Evolutionary conservation across 2,329 filamentous ascomycete species (phyloP).

Genomic region (Fusarium sp.): DNA sequence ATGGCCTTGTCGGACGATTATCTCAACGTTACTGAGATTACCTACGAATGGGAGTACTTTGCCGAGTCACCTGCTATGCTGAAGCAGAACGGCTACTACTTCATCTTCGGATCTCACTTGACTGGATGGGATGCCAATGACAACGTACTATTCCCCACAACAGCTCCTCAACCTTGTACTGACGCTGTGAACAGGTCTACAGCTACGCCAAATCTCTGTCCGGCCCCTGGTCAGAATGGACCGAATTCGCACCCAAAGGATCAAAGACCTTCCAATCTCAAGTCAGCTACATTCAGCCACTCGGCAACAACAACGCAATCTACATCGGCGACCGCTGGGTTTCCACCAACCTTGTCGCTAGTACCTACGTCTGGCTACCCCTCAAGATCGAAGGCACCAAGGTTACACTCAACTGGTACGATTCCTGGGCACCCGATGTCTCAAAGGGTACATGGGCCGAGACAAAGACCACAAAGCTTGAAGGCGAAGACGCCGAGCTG

Average conservation of each 20-base stretch:
- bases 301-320: conserved; percentile 57
- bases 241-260: conserved; percentile 67
- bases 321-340: conserved; percentile 78
- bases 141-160: conserved; percentile 56
- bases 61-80: conserved; percentile 73
- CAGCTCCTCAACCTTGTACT: too few species aligned
- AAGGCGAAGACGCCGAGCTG: conserved; percentile 63
- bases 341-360: conserved; percentile 67
- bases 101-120: conserved; percentile 71
- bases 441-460: conserved; percentile 57
- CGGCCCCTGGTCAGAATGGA: conserved; percentile 72
- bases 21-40: conserved; percentile 60
- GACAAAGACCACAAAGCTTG: conserved; percentile 60
- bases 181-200: conserved; percentile 60
- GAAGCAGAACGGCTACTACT: conserved; percentile 71
- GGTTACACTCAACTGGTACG: conserved; percentile 63
- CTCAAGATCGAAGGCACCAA: conserved; percentile 64
- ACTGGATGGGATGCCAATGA: conserved; percentile 72
- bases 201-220: conserved; percentile 67
- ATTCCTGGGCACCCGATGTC: conserved; percentile 66
- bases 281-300: conserved; percentile 67
- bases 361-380: conserved; percentile 75
- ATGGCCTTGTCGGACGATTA: conserved; percentile 68
- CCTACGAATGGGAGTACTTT: conserved; percentile 64
- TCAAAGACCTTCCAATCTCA: conserved; percentile 70